phyloP scores from a whole-genome alignment of 2,329 filamentous ascomycete genomes.

The Exophiala calicioides region DNA sequence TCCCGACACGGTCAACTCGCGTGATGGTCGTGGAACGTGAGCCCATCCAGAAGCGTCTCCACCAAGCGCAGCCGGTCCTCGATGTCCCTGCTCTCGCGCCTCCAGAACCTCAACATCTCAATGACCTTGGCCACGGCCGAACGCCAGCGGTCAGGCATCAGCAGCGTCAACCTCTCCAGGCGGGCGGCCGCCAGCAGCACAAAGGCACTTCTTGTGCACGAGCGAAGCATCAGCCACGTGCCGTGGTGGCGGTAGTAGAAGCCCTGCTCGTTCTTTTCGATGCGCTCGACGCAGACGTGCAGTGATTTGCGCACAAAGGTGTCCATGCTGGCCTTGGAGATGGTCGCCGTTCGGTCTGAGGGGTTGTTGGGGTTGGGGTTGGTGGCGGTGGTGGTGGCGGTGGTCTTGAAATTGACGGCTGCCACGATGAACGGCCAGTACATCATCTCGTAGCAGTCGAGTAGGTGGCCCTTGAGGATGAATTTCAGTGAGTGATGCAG shows the following conservation, averaged over 20 bases:
- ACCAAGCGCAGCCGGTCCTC: conserved; percentile 32
- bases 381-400: no score
- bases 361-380: conserved; percentile 26
- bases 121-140: conserved; percentile 32
- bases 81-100: conserved; percentile 33
- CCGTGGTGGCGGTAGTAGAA: conserved; percentile 40
- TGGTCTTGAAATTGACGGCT: conserved; percentile 34
- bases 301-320: conserved; percentile 36
- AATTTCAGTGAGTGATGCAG: conserved; percentile 38
- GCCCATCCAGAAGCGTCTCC: conserved; percentile 17
- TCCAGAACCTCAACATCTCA: conserved; percentile 34
- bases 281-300: conserved; percentile 36
- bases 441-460: conserved; percentile 43
- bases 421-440: conserved; percentile 41
- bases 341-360: conserved; percentile 34
- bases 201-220: conserved; percentile 37
- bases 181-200: conserved; percentile 35
- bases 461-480: conserved; percentile 38
- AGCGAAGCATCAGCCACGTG: conserved; percentile 39
- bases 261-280: conserved; percentile 37
- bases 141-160: conserved; percentile 35
- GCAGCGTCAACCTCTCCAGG: conserved; percentile 39
- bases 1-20: neutral
- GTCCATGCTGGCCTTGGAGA: conserved; percentile 27
- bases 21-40: conserved; percentile 12